A percentile compares a stretch with the other conserved stretches of the same genome.
Conservation (phyloP, 2,329 filamentous ascomycete species). For the Drechslera avenae region DNA sequence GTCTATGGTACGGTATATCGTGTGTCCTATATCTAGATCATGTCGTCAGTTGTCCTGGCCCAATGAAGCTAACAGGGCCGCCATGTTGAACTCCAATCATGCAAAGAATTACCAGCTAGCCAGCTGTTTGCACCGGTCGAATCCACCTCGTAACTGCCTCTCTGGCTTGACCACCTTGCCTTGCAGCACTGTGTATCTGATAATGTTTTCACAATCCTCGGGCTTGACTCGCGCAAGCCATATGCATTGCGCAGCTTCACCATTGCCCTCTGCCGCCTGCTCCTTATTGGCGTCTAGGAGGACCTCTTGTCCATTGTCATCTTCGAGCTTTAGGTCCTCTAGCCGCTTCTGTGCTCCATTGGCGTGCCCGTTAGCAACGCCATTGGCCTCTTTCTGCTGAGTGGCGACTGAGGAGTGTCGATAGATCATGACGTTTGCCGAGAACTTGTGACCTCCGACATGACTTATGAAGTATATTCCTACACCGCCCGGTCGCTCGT, state of each 20-base stretch:
- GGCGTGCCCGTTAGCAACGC: constrained; percentile 19
- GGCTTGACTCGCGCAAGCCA: constrained; percentile 86
- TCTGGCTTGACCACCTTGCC: constrained; percentile 93
- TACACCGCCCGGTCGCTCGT: constrained; percentile 87
- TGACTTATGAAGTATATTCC: constrained; percentile 97
- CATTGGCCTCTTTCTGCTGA: constrained; percentile 22
- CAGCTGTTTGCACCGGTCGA: constrained; percentile 79
- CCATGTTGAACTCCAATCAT: too few species aligned
- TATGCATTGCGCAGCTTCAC: constrained; percentile 79
- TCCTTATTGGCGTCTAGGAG: constrained; percentile 40
- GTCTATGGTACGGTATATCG: too few species aligned
- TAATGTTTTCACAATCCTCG: constrained; percentile 90
- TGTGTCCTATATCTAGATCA: too few species aligned
- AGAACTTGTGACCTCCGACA: constrained; percentile 95
- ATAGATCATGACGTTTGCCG: constrained; percentile 93
- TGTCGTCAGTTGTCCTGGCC: too few species aligned
- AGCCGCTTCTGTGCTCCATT: constrained; percentile 43
- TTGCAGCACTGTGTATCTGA: constrained; percentile 86
- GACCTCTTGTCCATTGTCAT: constrained; percentile 46
- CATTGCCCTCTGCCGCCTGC: constrained; percentile 45
- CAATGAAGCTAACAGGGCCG: too few species aligned
- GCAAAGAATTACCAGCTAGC: constrained; percentile 74
- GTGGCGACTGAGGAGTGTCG: constrained; percentile 56
- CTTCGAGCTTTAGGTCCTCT: constrained; percentile 46
- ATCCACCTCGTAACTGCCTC: constrained; percentile 83